Percentiles rank a stretch among this genome's conserved stretches.
phyloP scores from a whole-genome alignment of 2,329 filamentous ascomycete species.

The Neurospora sp. region DNA sequence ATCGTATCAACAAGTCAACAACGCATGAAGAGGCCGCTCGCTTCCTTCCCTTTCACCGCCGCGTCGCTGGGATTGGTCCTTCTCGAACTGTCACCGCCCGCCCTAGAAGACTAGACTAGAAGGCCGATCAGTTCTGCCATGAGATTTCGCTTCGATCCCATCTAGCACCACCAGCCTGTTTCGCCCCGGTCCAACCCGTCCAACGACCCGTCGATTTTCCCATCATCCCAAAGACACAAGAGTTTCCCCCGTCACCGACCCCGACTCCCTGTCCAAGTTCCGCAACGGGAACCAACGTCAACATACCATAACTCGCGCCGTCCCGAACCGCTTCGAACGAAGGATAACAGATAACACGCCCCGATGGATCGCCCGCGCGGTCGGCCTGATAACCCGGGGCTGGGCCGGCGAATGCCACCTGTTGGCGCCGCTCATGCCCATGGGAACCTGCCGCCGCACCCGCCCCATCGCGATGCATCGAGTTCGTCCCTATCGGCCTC shows the following conservation, averaged over 20 bases:
- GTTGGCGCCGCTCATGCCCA: constrained; percentile 18
- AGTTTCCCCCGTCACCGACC: neutral
- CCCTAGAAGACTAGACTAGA: constrained; percentile 1
- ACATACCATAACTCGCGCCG: neutral
- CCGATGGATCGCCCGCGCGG: constrained; percentile 23
- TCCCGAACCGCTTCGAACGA: neutral
- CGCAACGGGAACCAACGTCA: neutral
- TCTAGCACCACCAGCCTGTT: constrained; percentile 9
- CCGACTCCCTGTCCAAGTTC: neutral
- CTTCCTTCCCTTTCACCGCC: constrained; percentile 10
- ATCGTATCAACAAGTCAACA: constrained; percentile 5
- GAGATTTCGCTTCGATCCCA: constrained; percentile 16
- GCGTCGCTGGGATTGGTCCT: constrained; percentile 2
- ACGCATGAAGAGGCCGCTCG: constrained; percentile 4
- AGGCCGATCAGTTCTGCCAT: constrained; percentile 6
- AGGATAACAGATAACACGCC: constrained; percentile 6
- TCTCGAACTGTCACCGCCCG: constrained; percentile 1
- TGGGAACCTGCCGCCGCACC: constrained; percentile 19
- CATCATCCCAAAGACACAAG: neutral
- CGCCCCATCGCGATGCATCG: constrained; percentile 36
- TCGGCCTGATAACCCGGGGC: constrained; percentile 28
- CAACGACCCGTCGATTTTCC: constrained; percentile 1
- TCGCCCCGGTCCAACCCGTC: constrained; percentile 12
- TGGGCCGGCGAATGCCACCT: constrained; percentile 21
- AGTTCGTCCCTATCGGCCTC: constrained; percentile 38